Percentiles rank a stretch among this genome's conserved stretches.
These are phyloP conservation scores for Lipomyces chichibuensis DNA, from an alignment of 805 yeast genomes.

Conservation along the genomic window DNA sequence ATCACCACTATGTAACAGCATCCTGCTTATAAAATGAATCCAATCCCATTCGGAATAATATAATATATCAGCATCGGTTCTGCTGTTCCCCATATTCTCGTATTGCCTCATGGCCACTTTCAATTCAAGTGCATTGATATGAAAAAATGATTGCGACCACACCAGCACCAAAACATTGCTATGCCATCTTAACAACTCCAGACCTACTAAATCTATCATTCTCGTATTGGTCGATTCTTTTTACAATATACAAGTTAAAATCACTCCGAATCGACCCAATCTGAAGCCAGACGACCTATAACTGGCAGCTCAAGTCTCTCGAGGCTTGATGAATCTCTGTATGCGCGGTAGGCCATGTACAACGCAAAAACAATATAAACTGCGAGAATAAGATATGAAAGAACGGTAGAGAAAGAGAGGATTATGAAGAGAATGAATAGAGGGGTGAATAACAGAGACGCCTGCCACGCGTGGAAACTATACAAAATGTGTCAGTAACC, in stretches of 20 bases:
- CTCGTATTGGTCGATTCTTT: background rate
- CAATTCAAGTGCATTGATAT: background rate
- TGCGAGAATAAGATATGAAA: conserved; percentile 31
- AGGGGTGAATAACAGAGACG: conserved; percentile 34
- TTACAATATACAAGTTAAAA: background rate
- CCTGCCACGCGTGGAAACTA: conserved; percentile 36
- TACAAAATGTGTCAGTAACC: background rate
- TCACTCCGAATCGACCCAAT: conserved; percentile 36
- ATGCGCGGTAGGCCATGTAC: conserved; percentile 31
- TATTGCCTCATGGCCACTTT: background rate
- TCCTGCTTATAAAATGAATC: no score
- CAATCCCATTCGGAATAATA: no score
- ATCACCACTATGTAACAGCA: no score
- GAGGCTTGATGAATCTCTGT: conserved; percentile 28
- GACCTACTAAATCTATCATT: background rate
- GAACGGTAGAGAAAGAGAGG: conserved; percentile 34
- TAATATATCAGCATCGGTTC: background rate
- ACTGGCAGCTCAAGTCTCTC: conserved; percentile 34
- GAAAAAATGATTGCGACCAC: background rate
- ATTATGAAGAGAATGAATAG: conserved; percentile 32
- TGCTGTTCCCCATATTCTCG: background rate
- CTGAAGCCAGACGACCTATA: conserved; percentile 33
- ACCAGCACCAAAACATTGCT: background rate
- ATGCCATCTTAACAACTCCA: background rate
- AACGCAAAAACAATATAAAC: conserved; percentile 26